A percentile compares a stretch with the other conserved stretches of the same genome.
Conservation (phyloP, 108 stramenopile genomes). For the Fragilaria radians region DNA sequence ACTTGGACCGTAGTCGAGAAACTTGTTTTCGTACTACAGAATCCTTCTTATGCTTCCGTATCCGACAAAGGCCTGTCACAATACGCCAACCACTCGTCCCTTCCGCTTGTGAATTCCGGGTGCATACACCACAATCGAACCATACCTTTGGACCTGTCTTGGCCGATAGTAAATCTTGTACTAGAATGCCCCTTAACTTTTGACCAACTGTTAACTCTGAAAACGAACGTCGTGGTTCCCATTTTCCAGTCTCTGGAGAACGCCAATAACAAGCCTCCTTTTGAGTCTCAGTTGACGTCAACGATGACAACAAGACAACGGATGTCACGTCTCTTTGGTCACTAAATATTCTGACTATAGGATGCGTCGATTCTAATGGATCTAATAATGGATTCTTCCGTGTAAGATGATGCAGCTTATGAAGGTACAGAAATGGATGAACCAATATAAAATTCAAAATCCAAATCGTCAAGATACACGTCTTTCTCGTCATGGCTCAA, state of each 20-base stretch:
- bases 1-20: conserved; percentile 29
- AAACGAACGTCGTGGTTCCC: conserved; percentile 50
- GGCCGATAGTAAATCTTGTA: conserved; percentile 52
- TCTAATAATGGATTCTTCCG: too few relatives aligned
- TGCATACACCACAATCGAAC: conserved; percentile 59
- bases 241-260: conserved; percentile 23
- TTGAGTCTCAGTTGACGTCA: too few relatives aligned
- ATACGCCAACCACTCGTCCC: conserved; percentile 69
- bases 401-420: too few relatives aligned
- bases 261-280: conserved; percentile 24
- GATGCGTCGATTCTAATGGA: too few relatives aligned
- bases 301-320: too few relatives aligned
- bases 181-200: conserved; percentile 40
- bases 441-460: too few relatives aligned
- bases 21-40: conserved; percentile 51
- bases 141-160: conserved; percentile 71
- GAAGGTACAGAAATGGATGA: too few relatives aligned
- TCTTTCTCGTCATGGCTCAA: too few relatives aligned
- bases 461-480: too few relatives aligned
- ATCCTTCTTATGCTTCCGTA: conserved; percentile 26
- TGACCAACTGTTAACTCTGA: conserved; percentile 51
- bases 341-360: too few relatives aligned
- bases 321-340: too few relatives aligned
- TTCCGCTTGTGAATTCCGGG: conserved; percentile 16
- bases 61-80: conserved; percentile 60